phyloP scores from a whole-genome alignment of 2,329 filamentous ascomycete species.

The Monosporascus sp. region DNA sequence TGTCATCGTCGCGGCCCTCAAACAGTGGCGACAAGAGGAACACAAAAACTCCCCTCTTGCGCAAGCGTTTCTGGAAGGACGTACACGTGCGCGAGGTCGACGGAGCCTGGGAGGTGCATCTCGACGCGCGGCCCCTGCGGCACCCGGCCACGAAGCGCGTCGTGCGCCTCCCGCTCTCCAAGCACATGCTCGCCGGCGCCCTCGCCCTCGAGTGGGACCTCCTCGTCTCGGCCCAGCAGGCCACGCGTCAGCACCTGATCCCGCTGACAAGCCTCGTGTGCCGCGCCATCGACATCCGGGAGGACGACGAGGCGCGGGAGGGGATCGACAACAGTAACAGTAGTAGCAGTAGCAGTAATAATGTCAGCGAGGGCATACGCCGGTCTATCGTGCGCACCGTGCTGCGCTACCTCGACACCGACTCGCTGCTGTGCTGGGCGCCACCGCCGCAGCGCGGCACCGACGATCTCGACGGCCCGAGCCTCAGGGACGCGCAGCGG shows the following conservation, averaged over 20 bases:
- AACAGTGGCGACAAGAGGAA: slow-evolving; percentile 22
- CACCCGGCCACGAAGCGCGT: slow-evolving; percentile 67
- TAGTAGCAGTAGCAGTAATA: slow-evolving; percentile 1
- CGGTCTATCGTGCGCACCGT: slow-evolving; percentile 60
- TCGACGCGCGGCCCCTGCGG: slow-evolving; percentile 75
- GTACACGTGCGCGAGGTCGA: slow-evolving; percentile 64
- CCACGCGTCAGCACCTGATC: slow-evolving; percentile 79
- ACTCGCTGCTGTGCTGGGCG: slow-evolving; percentile 88
- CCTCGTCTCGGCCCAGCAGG: slow-evolving; percentile 75
- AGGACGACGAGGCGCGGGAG: slow-evolving; percentile 49
- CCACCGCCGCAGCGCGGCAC: slow-evolving; percentile 45
- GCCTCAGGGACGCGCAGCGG: slow-evolving; percentile 68
- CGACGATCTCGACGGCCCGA: slow-evolving; percentile 44
- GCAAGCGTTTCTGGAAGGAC: slow-evolving; percentile 84
- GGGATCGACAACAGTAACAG: slow-evolving; percentile 27
- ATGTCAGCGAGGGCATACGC: slow-evolving; percentile 45
- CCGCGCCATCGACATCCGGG: slow-evolving; percentile 74
- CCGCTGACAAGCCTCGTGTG: slow-evolving; percentile 82
- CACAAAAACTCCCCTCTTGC: slow-evolving; percentile 37
- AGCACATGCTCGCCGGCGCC: slow-evolving; percentile 75
- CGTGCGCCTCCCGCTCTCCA: slow-evolving; percentile 66
- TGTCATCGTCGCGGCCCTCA: no score
- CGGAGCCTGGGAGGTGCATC: slow-evolving; percentile 58
- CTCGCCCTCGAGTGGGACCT: slow-evolving; percentile 93
- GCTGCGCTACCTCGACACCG: slow-evolving; percentile 85